A percentile compares a stretch with the other conserved stretches of the same genome.
These are phyloP conservation scores for Lithocarpus polystachyus DNA, from an alignment of 306 rosid species.

Conservation along the genomic window DNA sequence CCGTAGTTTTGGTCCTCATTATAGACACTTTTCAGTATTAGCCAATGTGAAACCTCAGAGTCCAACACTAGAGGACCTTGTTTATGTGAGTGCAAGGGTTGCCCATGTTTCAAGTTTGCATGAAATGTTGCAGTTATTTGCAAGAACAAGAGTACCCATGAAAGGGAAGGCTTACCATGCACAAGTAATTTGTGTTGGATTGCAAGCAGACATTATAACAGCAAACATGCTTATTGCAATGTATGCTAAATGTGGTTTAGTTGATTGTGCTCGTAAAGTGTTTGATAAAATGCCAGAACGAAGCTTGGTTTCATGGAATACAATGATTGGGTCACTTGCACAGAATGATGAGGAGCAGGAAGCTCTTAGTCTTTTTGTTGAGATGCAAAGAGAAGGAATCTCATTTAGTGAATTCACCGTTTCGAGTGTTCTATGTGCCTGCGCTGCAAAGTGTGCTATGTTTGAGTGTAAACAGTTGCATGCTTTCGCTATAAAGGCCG, in stretches of 20 bases:
- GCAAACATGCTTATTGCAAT: slow-evolving; percentile 72
- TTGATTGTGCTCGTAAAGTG: slow-evolving; percentile 43
- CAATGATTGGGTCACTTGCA: slow-evolving; percentile 73
- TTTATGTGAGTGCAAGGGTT: slow-evolving; percentile 20
- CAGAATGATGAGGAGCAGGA: slow-evolving; percentile 49
- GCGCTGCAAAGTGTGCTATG: slow-evolving; percentile 56
- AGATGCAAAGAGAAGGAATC: slow-evolving; percentile 71
- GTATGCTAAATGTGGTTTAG: slow-evolving; percentile 68
- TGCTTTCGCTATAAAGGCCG: slow-evolving; percentile 66
- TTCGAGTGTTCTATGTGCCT: slow-evolving; percentile 79
- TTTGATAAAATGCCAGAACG: slow-evolving; percentile 66
- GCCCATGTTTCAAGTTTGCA: slow-evolving; percentile 44
- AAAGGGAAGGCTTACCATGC: slow-evolving; percentile 75
- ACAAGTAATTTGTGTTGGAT: slow-evolving; percentile 49
- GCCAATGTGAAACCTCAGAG: slow-evolving; percentile 20
- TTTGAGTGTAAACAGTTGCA: slow-evolving; percentile 69
- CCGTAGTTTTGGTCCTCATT: slow-evolving; percentile 9
- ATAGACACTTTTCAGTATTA: slow-evolving; percentile 35
- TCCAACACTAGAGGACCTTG: slow-evolving; percentile 21
- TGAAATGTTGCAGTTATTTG: slow-evolving; percentile 49
- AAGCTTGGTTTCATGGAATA: slow-evolving; percentile 83
- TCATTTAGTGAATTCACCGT: slow-evolving; percentile 66
- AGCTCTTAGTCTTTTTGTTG: slow-evolving; percentile 55
- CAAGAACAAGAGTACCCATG: slow-evolving; percentile 35
- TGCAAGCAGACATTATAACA: slow-evolving; percentile 43